Evolutionary conservation across 768 basidiomycete species (phyloP).

Genomic region (Agaricus bisporus): DNA sequence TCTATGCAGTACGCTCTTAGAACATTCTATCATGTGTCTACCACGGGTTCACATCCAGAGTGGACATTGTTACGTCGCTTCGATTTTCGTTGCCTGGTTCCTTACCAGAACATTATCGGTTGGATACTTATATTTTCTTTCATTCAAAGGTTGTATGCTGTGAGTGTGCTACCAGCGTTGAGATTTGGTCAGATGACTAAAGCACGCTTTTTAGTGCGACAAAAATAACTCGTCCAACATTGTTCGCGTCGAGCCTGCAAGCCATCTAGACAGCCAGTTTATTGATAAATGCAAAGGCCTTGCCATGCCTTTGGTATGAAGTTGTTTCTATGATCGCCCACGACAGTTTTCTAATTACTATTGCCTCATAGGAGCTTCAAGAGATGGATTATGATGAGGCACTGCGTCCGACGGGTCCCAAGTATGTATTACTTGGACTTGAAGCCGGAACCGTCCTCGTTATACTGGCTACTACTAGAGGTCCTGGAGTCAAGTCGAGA

Average conservation of each 20-base stretch:
- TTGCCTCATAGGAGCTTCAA: not conserved
- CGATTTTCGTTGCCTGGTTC: not conserved
- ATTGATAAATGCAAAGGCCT: too few relatives aligned
- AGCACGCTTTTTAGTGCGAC: not conserved
- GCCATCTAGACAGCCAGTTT: too few relatives aligned
- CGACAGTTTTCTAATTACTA: not conserved
- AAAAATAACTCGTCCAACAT: too few relatives aligned
- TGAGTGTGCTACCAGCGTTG: not conserved
- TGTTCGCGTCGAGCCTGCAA: too few relatives aligned
- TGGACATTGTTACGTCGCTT: not conserved
- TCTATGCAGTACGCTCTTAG: not conserved
- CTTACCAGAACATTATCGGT: too few relatives aligned
- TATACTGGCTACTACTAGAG: not conserved
- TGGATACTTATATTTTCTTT: too few relatives aligned
- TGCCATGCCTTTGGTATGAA: too few relatives aligned
- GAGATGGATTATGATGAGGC: too few relatives aligned
- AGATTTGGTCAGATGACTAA: not conserved
- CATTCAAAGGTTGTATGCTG: not conserved
- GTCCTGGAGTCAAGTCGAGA: not conserved
- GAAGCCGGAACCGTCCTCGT: not conserved
- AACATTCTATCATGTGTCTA: not conserved
- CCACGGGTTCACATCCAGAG: not conserved
- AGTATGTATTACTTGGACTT: not conserved
- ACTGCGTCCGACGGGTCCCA: not conserved
- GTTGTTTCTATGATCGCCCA: not conserved